Evolutionary conservation across 1,284 basidiomycete genomes (phyloP).

Genomic region (Sanghuangporus weigelae): DNA sequence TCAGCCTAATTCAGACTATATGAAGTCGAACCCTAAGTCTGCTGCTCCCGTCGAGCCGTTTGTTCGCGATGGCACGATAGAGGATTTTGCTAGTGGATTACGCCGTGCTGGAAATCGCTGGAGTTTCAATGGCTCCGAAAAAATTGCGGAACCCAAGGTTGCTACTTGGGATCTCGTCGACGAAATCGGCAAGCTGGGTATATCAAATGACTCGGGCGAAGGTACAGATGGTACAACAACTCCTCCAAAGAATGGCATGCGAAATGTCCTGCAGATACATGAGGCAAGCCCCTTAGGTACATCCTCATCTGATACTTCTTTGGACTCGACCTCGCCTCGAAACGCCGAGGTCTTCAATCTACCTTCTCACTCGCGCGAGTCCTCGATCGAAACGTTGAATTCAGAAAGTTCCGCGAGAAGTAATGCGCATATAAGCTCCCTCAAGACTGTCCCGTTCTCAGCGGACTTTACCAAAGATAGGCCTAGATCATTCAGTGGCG

Average conservation of each 20-base stretch:
- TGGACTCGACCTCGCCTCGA: slow-evolving; percentile 62
- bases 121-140: slow-evolving; percentile 58
- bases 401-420: slow-evolving; percentile 45
- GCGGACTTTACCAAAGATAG: slow-evolving; percentile 60
- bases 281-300: slow-evolving; percentile 69
- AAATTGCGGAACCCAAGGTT: slow-evolving; percentile 51
- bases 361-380: slow-evolving; percentile 65
- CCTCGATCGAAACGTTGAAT: slow-evolving; percentile 67
- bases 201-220: slow-evolving; percentile 47
- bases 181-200: slow-evolving; percentile 65
- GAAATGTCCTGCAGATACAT: slow-evolving; percentile 48
- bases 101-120: slow-evolving; percentile 39
- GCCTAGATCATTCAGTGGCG: slow-evolving; percentile 75
- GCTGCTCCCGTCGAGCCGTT: slow-evolving; percentile 27
- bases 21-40: slow-evolving; percentile 18
- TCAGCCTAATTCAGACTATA: slow-evolving; percentile 13
- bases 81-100: slow-evolving; percentile 16
- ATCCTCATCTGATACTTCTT: slow-evolving; percentile 55
- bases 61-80: slow-evolving; percentile 32
- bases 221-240: slow-evolving; percentile 56
- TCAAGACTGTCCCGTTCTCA: slow-evolving; percentile 42
- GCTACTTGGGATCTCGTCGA: slow-evolving; percentile 66
- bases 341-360: slow-evolving; percentile 55
- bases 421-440: slow-evolving; percentile 47
- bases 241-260: slow-evolving; percentile 47